Evolutionary conservation across 148 eudicot species (phyloP), one percentile per base, ranked within the genome.

Genomic region (Persicaria tinctoria): DNA sequence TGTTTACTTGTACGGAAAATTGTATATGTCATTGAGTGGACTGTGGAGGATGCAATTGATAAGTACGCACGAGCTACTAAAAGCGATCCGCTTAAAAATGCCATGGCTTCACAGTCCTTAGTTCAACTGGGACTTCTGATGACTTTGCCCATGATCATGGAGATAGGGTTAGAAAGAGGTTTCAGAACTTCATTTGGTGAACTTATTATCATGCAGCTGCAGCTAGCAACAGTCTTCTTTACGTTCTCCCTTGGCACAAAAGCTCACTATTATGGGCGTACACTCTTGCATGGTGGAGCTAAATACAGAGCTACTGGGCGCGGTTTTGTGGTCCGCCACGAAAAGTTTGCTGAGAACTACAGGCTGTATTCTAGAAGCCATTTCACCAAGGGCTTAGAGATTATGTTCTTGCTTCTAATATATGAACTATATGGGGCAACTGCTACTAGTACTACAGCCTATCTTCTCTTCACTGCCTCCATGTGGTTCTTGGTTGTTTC

Each of bases 221-320:
- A 88, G 78, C 81, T 88, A 10, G 87, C 83, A 23, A 84, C 92
- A 13, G 59, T 86, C 53, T 88, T 88, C 63, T 88, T 74, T 75
- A 88, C 92, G 16, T 88, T 86, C 77, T 86, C 89, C 3, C 81
- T 88, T 86, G 92, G 92, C 27, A 88, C 92, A 3, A 84, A 86
- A 6, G 76, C 85, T 20, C 92, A 88, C 78, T 88, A 51, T 76
- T 88, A 86, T 27, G 92, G 92, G 4, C 79, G 89, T 73, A 88
- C 92, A 66, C 77, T 88, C 76, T 89, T 88, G 69, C 92, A 88
- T 51, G 92, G 92, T 1, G 92, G 92, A 16, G 92, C 92, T n/a
- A 88, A 86, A 79, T 88, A 88, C 70, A 76, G 88, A 77, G 89
- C 86, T 60, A 88, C 92, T 41, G 82, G 82, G 4, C 79, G 82